phyloP scores from a whole-genome alignment of 2,329 filamentous ascomycete species.

The Alternaria sp. region DNA sequence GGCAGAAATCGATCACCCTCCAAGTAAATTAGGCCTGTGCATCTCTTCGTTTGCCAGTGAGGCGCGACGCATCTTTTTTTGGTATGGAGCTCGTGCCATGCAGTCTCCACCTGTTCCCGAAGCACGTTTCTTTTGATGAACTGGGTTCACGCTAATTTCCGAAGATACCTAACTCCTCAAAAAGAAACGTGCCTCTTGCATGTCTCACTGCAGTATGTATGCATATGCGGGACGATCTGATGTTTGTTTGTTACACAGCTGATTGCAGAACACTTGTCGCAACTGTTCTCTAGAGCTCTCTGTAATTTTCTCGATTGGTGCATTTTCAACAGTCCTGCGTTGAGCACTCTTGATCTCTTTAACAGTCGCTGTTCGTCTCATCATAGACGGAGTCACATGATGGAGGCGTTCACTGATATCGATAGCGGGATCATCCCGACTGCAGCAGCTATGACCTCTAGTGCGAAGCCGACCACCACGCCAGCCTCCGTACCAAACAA shows the following conservation, averaged over 20 bases:
- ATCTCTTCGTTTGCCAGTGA: conserved; percentile 1
- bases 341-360: background rate
- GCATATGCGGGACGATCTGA: conserved; percentile 18
- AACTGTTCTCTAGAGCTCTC: conserved; percentile 4
- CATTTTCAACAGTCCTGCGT: background rate
- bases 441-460: conserved; percentile 8
- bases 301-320: background rate
- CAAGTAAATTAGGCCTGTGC: background rate
- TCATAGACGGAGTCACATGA: conserved; percentile 16
- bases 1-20: conserved; percentile 4
- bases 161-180: conserved; percentile 4
- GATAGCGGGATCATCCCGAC: background rate
- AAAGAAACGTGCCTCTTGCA: conserved; percentile 13
- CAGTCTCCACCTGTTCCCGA: conserved; percentile 3
- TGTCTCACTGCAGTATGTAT: conserved; percentile 34
- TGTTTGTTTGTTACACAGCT: conserved; percentile 40
- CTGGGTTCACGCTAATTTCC: conserved; percentile 6
- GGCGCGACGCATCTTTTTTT: conserved; percentile 3
- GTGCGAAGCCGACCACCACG: conserved; percentile 6
- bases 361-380: conserved; percentile 2
- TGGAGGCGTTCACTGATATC: conserved; percentile 16
- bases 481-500: conserved; percentile 12
- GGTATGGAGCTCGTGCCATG: conserved; percentile 4
- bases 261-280: conserved; percentile 25
- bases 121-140: conserved; percentile 7